Base-by-base conservation (phyloP, 352 stramenopile species). In the Phytophthora pseudosyringae region DNA sequence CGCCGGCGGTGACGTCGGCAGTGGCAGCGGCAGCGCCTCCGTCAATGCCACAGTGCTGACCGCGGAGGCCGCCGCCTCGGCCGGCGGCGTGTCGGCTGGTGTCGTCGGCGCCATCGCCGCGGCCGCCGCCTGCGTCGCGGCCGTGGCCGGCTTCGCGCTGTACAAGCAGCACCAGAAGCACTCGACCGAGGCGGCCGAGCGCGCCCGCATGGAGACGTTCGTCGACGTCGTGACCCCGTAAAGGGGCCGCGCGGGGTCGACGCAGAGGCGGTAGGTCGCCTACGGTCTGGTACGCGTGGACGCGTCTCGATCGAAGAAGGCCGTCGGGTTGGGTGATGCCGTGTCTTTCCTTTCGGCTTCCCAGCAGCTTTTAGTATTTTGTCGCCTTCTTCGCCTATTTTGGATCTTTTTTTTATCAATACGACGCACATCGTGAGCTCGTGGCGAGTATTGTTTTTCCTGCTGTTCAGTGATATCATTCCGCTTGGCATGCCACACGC, bases 161-260 rank as follows among this genome's bases (percentile, higher is more conserved):
- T 80, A 80, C 69, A 77, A 77, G 40, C 72, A 80, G 59, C 40
- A 77, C 68, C 59, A 80, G 62, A 73, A 71, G 35, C 44, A 49
- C 26, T 44, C 56, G 44, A 55, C 56, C 1, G 29, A 51, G 16
- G 29, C 13, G 13, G 65, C 46, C 5, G 52, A 73, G n/a, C 52
- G 43, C 2, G 33, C 31, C 5, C 45, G 54, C 33, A 28, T 40
- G 25, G 28, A 64, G 44, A 70, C 50, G 41, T 71, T 66, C 41
- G 59, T 74, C 16, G 65, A 74, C 43, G 64, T 79, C 49, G 63
- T 79, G 55, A 79, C 71, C 5, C 71, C 71, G 38, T 79, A 71
- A 71, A 69, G 36, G 11, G 39, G 46, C 31, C 15, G 25, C 13
- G 25, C 36, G 5, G 21, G 26, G 28, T 41, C 21, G 12, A 35